Evolutionary conservation across 768 basidiomycete species (phyloP).

Genomic region (Pleurotus tuoliensis): DNA sequence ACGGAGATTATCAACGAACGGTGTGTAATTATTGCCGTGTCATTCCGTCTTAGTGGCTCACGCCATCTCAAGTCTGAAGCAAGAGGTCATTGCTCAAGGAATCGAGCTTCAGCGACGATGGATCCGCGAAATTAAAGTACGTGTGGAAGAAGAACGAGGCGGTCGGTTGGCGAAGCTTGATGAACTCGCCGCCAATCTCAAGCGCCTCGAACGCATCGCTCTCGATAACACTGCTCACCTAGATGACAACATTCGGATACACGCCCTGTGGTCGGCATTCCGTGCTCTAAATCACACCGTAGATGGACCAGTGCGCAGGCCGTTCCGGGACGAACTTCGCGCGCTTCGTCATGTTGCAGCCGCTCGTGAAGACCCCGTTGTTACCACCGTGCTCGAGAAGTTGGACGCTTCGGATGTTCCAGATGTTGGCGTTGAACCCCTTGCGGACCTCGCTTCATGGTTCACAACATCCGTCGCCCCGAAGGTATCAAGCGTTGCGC

Average conservation of each 20-base stretch:
- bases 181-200: conserved; percentile 84
- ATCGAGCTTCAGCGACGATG: conserved; percentile 96
- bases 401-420: conserved; percentile 71
- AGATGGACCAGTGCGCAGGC: conserved; percentile 61
- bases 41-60: neutral
- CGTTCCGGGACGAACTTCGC: conserved; percentile 89
- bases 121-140: conserved; percentile 94
- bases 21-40: conserved; percentile 36
- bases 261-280: conserved; percentile 90
- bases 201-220: conserved; percentile 86
- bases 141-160: conserved; percentile 94
- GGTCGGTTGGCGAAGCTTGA: conserved; percentile 94
- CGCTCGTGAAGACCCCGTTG: conserved; percentile 67
- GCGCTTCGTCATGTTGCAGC: conserved; percentile 71
- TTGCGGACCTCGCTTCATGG: conserved; percentile 89
- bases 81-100: conserved; percentile 94
- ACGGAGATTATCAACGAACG: conserved; percentile 93
- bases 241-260: conserved; percentile 89
- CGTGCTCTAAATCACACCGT: conserved; percentile 73
- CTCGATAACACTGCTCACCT: conserved; percentile 88
- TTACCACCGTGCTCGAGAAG: conserved; percentile 60
- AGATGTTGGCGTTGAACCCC: conserved; percentile 81
- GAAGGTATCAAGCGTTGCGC: conserved; percentile 80
- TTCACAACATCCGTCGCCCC: conserved; percentile 82
- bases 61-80: conserved; percentile 60